Conservation (phyloP, 1,284 basidiomycete species). For the Pyrrhoderma noxium region DNA sequence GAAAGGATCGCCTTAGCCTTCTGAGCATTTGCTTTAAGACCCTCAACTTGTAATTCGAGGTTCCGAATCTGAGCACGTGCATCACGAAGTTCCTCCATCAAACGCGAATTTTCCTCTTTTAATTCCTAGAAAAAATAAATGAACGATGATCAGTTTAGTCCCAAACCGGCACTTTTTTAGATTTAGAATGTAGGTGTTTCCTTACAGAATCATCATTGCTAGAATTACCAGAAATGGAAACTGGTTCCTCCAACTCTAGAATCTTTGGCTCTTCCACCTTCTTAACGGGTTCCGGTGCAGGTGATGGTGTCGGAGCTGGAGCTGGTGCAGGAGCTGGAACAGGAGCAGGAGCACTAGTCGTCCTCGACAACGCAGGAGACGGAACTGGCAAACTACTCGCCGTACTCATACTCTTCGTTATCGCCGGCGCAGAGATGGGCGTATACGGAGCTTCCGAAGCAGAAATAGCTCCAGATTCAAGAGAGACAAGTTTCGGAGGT, state of each 20-base stretch:
- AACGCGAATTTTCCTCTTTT: constrained; percentile 51
- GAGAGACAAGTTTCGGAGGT: constrained; percentile 61
- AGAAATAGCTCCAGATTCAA: constrained; percentile 49
- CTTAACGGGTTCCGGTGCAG: constrained; percentile 18
- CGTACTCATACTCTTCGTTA: constrained; percentile 22
- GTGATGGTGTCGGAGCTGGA: constrained; percentile 1
- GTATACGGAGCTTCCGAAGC: constrained; percentile 30
- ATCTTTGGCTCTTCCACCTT: constrained; percentile 21
- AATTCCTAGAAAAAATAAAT: constrained; percentile 25
- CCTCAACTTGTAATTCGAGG: constrained; percentile 78
- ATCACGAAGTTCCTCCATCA: constrained; percentile 63
- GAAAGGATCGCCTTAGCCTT: constrained; percentile 39
- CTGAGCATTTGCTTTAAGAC: constrained; percentile 62
- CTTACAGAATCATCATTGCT: constrained; percentile 24
- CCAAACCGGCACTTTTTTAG: no score
- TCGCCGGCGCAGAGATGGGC: constrained; percentile 1
- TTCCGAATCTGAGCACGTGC: constrained; percentile 73
- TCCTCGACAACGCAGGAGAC: no score
- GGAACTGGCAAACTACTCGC: no score
- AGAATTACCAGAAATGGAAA: not conserved
- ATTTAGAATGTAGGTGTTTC: not conserved
- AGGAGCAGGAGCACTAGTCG: no score
- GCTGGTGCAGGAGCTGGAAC: no score
- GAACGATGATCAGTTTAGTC: no score
- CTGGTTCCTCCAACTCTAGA: constrained; percentile 22